phyloP scores from a whole-genome alignment of 306 rosid genomes.

The Quercus robur region DNA sequence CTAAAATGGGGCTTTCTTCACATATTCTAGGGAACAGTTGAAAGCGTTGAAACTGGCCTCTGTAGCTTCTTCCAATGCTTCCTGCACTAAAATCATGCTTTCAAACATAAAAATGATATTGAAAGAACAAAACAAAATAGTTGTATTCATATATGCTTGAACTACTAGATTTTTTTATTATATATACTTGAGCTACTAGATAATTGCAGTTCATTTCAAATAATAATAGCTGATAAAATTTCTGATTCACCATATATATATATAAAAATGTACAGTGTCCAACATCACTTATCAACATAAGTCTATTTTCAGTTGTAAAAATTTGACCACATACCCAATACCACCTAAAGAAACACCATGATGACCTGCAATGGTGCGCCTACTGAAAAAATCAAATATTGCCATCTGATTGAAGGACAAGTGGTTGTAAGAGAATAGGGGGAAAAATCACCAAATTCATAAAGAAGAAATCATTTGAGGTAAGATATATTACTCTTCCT shows the following conservation, averaged over 20 bases:
- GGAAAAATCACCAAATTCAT: not conserved
- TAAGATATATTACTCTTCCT: constrained; percentile 57
- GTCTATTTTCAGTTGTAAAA: not conserved
- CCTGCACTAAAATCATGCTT: constrained; percentile 56
- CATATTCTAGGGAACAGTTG: constrained; percentile 67
- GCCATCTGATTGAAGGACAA: constrained; percentile 18
- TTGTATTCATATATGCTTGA: not conserved
- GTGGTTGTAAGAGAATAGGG: constrained; percentile 47
- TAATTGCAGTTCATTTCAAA: not conserved
- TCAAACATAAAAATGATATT: not conserved
- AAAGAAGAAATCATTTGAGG: not conserved
- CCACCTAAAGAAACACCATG: constrained; percentile 94
- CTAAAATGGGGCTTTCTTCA: constrained; percentile 80
- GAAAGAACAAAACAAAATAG: not conserved
- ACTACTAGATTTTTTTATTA: not conserved
- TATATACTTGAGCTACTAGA: not conserved
- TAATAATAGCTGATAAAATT: not conserved
- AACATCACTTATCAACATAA: not conserved
- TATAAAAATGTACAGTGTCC: not conserved
- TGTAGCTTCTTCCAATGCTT: constrained; percentile 87
- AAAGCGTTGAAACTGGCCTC: constrained; percentile 91
- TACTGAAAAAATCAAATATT: constrained; percentile 10
- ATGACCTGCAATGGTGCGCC: constrained; percentile 42
- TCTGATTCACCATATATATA: not conserved
- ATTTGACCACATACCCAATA: constrained; percentile 60